Base-by-base conservation (phyloP, 305 asterid genomes). In the Plantago coronopus region DNA sequence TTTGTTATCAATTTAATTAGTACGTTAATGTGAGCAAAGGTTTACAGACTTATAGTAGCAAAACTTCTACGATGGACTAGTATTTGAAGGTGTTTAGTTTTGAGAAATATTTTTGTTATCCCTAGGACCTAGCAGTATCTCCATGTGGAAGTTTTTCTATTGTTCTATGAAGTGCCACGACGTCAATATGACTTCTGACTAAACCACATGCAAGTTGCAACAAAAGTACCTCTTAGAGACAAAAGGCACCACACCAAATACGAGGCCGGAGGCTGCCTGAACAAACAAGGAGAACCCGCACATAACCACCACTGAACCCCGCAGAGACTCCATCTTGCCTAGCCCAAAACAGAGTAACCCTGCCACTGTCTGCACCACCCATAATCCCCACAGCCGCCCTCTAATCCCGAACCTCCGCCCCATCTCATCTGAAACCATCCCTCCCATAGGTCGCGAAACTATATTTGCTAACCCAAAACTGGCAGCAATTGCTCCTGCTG, bases 361-460 rank as follows among this genome's bases (percentile, higher is more conserved):
- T 37, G 85, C 86, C 73, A 55, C 70, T 43, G 76, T 78, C 58
- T 76, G 80, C 64, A 72, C 79, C 56, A 27, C 75, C 93, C 85
- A 84, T 76, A 84, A 54, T 34, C 85, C 73, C 94, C 94, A 84
- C 44, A 84, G 43, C 76, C 94, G 63, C 64, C 89, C 94, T 65
- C 82, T 74, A 63, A 84, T 78, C 15, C 89, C 94, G 62, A 69
- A 80, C 62, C 79, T 66, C 79, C 70, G 62, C 65, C 83, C 89
- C 83, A 84, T 74, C 49, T 43, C 57, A 45, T 84, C 94, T 3
- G 87, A 84, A 54, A 74, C 34, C 57, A 82, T n/a, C 46, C 89
- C 89, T 0, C 94, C 94, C 3, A 61, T 56, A 4, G 94, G 94
- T 71, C 94, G 67, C 13, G 94, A 78, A 61, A 79, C 79, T 11